These are phyloP conservation scores for Kodamaea arcana DNA, from an alignment of 1,139 yeast species.

Conservation along the genomic window DNA sequence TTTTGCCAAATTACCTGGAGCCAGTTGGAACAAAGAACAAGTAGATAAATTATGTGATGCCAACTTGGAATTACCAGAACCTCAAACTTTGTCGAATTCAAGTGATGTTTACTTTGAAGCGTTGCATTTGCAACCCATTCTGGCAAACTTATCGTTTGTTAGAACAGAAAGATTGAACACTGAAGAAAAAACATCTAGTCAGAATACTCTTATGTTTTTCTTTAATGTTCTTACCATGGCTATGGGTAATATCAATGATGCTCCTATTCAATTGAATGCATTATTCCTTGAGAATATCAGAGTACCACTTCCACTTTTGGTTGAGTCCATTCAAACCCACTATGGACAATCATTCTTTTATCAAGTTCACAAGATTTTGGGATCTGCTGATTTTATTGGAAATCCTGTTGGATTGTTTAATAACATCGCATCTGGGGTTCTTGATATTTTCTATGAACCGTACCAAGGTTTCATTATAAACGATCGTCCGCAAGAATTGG, in stretches of 20 bases:
- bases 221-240: conserved; percentile 93
- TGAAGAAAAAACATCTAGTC: conserved; percentile 51
- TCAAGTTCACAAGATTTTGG: conserved; percentile 88
- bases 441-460: conserved; percentile 96
- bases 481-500: conserved; percentile 93
- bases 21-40: conserved; percentile 54
- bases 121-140: conserved; percentile 87
- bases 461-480: conserved; percentile 92
- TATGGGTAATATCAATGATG: conserved; percentile 93
- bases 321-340: conserved; percentile 74
- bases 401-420: conserved; percentile 96
- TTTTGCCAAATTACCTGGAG: conserved; percentile 69
- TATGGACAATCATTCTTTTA: conserved; percentile 90
- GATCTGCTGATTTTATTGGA: conserved; percentile 94
- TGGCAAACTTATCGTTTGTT: conserved; percentile 84
- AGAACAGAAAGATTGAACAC: conserved; percentile 78
- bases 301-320: conserved; percentile 72
- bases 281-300: conserved; percentile 83
- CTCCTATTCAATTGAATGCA: conserved; percentile 88
- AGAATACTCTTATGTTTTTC: conserved; percentile 68
- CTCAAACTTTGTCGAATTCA: conserved; percentile 53
- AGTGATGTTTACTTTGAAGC: conserved; percentile 88
- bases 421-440: conserved; percentile 87
- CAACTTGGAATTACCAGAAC: conserved; percentile 64
- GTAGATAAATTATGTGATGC: conserved; percentile 62